Percentiles rank a stretch among this genome's conserved stretches.
phyloP scores from a whole-genome alignment of 108 stramenopile species.

The Pseudonitzschia multistriata region DNA sequence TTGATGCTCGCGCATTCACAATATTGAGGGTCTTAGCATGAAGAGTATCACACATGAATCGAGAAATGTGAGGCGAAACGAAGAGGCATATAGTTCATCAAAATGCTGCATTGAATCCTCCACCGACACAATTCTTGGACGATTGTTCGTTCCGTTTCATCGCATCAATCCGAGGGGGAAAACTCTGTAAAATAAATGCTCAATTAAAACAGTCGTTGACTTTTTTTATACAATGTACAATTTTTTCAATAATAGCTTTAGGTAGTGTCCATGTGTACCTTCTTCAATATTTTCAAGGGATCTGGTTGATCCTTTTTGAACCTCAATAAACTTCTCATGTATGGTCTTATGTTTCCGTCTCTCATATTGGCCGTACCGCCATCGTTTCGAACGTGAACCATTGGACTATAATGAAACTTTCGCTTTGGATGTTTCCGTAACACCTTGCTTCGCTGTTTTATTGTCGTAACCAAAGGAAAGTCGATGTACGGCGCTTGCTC shows the following conservation, averaged over 20 bases:
- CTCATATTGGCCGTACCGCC: slow-evolving; percentile 4
- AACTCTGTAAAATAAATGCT: too few species aligned
- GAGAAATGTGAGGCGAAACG: too few species aligned
- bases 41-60: too few species aligned
- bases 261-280: slow-evolving; percentile 3
- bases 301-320: slow-evolving; percentile 3
- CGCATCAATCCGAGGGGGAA: too few species aligned
- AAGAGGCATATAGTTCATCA: too few species aligned
- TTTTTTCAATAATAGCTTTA: background rate
- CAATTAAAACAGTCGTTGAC: too few species aligned
- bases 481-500: slow-evolving; percentile 16
- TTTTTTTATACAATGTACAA: too few species aligned
- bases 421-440: background rate
- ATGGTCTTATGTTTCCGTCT: slow-evolving; percentile 1
- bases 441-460: background rate
- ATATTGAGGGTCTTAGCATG: too few species aligned
- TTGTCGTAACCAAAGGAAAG: slow-evolving; percentile 7
- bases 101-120: background rate
- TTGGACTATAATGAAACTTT: background rate
- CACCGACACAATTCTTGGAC: background rate
- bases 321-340: background rate
- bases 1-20: too few species aligned
- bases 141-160: too few species aligned
- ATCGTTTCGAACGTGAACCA: slow-evolving; percentile 16
- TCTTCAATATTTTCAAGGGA: background rate